Evolutionary conservation across 495 filamentous ascomycete genomes (phyloP).

Genomic region (Podospora pseudocomata): DNA sequence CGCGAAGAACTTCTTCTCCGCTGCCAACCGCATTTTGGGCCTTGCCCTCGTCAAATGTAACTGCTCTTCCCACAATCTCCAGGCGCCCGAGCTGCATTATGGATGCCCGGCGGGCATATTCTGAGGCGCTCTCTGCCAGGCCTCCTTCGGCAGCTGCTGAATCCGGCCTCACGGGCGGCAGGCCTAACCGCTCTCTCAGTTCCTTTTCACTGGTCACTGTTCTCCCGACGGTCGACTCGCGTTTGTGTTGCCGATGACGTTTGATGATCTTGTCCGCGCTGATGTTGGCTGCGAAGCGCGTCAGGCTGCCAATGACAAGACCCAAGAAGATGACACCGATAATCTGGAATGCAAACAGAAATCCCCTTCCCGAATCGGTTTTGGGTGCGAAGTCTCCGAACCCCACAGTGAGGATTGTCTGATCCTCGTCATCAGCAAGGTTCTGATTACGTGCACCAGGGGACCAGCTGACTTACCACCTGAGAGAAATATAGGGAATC

Average conservation of each 20-base stretch:
- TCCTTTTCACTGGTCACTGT: constrained; percentile 49
- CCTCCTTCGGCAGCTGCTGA: not conserved
- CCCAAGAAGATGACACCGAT: constrained; percentile 73
- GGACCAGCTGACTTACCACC: constrained; percentile 31
- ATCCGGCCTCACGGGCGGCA: constrained; percentile 29
- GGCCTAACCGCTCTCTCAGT: constrained; percentile 39
- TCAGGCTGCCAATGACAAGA: constrained; percentile 69
- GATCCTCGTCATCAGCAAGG: not conserved
- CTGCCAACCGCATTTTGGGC: not conserved
- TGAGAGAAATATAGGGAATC: constrained; percentile 72
- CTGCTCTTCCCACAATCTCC: constrained; percentile 33
- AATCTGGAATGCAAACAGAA: constrained; percentile 70
- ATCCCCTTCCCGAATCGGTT: constrained; percentile 44
- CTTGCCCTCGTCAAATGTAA: constrained; percentile 36
- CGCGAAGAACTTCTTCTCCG: constrained; percentile 5
- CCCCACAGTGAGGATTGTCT: constrained; percentile 63
- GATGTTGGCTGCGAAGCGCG: constrained; percentile 60
- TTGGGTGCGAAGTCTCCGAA: constrained; percentile 59
- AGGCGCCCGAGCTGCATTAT: constrained; percentile 37
- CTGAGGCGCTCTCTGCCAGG: not conserved
- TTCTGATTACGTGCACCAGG: not conserved
- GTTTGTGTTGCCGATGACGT: constrained; percentile 56
- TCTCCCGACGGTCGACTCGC: constrained; percentile 54
- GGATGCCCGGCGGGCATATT: constrained; percentile 23
- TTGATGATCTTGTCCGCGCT: constrained; percentile 64